A percentile compares a stretch with the other conserved stretches of the same genome.
Conservation (phyloP, 768 basidiomycete species). For the Tylopilus sp. region DNA sequence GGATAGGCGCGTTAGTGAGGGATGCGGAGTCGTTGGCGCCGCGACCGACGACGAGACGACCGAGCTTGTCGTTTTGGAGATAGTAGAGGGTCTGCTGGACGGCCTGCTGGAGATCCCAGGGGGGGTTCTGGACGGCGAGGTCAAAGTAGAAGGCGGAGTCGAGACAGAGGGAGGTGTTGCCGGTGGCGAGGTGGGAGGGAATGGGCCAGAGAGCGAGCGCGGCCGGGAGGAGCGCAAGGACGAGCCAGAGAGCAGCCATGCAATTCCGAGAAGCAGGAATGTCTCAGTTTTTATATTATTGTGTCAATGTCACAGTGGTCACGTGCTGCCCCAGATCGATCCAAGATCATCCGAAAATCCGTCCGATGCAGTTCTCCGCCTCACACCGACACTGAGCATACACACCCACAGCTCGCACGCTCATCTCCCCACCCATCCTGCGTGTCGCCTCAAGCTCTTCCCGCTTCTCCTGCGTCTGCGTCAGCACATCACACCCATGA, state of each 20-base stretch:
- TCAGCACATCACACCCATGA: not conserved
- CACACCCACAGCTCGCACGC: conserved; percentile 38
- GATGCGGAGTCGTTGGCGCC: conserved; percentile 30
- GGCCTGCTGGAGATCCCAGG: conserved; percentile 34
- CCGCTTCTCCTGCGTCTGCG: conserved; percentile 17
- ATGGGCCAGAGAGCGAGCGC: conserved; percentile 32
- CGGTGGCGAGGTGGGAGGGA: conserved; percentile 26
- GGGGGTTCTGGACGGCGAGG: conserved; percentile 24
- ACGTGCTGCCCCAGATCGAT: no score
- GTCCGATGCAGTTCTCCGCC: conserved; percentile 48
- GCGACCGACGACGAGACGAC: conserved; percentile 40
- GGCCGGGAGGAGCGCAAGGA: conserved; percentile 9
- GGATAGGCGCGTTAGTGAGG: conserved; percentile 22
- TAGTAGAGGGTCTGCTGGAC: conserved; percentile 29
- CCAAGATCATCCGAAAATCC: conserved; percentile 25
- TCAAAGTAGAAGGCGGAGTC: conserved; percentile 26
- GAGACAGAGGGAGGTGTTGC: conserved; percentile 22
- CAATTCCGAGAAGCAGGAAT: no score
- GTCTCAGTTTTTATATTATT: not conserved
- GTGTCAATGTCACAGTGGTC: no score
- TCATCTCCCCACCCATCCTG: not conserved
- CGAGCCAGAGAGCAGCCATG: not conserved
- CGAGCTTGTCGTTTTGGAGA: conserved; percentile 35
- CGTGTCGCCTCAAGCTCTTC: conserved; percentile 13
- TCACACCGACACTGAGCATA: conserved; percentile 51